These are phyloP conservation scores for Pelargonium cotyledonis DNA, from an alignment of 441 rosid genomes.

Conservation along the genomic window DNA sequence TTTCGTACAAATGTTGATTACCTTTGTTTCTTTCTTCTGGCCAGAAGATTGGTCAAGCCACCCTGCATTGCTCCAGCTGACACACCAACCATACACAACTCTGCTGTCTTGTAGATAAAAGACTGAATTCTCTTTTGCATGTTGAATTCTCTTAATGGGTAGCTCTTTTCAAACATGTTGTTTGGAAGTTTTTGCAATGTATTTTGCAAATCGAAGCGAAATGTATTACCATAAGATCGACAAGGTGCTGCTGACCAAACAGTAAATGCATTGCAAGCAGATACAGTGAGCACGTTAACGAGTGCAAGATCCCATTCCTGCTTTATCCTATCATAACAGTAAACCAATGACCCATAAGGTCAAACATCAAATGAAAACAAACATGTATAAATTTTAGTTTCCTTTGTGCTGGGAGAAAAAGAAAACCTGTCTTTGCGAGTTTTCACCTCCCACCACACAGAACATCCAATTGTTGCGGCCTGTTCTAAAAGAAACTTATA, in stretches of 20 bases:
- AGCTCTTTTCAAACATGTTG: slow-evolving; percentile 81
- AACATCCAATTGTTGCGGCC: slow-evolving; percentile 75
- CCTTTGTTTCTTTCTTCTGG: slow-evolving; percentile 69
- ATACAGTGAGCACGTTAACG: slow-evolving; percentile 65
- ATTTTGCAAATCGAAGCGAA: slow-evolving; percentile 84
- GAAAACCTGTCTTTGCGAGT: slow-evolving; percentile 76
- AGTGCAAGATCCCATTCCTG: slow-evolving; percentile 97
- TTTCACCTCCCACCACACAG: slow-evolving; percentile 87
- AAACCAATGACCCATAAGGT: slow-evolving; percentile 21
- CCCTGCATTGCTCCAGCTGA: slow-evolving; percentile 81
- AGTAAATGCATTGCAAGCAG: slow-evolving; percentile 78
- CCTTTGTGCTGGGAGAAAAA: slow-evolving; percentile 1
- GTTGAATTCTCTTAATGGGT: slow-evolving; percentile 83
- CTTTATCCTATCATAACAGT: slow-evolving; percentile 49
- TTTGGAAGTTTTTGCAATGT: slow-evolving; percentile 92
- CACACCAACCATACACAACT: slow-evolving; percentile 70
- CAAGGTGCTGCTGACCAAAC: slow-evolving; percentile 94
- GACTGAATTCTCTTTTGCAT: slow-evolving; percentile 83
- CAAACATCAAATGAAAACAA: slow-evolving; percentile 17
- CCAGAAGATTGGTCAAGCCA: slow-evolving; percentile 60
- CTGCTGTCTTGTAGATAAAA: slow-evolving; percentile 77
- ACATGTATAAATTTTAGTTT: neutral
- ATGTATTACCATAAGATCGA: slow-evolving; percentile 89
- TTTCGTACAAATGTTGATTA: slow-evolving; percentile 20
- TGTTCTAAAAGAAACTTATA: slow-evolving; percentile 82